A percentile compares a stretch with the other conserved stretches of the same genome.
Conservation (phyloP, 768 basidiomycete genomes). For the Nidularia pulvinata region DNA sequence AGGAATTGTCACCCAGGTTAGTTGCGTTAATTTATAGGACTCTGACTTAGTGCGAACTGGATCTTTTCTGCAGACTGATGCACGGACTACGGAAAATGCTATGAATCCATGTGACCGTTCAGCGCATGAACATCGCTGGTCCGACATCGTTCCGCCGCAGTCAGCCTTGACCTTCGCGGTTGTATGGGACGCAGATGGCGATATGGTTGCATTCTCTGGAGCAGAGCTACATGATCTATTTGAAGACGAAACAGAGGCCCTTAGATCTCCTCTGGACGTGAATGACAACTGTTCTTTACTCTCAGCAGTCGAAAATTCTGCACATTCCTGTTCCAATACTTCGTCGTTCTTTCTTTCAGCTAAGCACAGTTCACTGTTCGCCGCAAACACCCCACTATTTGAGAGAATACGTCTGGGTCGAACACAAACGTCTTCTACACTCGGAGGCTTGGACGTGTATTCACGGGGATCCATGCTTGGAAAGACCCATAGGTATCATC, state of each 20-base stretch:
- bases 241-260: slow-evolving; percentile 3
- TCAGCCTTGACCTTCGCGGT: slow-evolving; percentile 59
- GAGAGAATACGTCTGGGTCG: slow-evolving; percentile 1
- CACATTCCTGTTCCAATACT: not conserved
- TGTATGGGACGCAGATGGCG: slow-evolving; percentile 57
- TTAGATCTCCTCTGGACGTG: slow-evolving; percentile 20
- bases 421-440: slow-evolving; percentile 34
- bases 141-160: slow-evolving; percentile 55
- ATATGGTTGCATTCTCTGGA: slow-evolving; percentile 57
- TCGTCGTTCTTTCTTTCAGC: slow-evolving; percentile 18
- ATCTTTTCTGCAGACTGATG: no score
- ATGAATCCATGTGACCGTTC: no score
- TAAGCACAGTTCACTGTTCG: slow-evolving; percentile 13
- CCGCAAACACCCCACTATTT: slow-evolving; percentile 1
- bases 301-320: slow-evolving; percentile 17
- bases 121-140: slow-evolving; percentile 40
- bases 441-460: slow-evolving; percentile 34
- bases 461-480: slow-evolving; percentile 24
- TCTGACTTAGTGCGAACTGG: no score
- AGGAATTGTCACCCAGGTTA: no score
- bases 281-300: slow-evolving; percentile 18
- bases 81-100: no score
- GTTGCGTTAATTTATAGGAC: no score
- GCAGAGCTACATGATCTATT: slow-evolving; percentile 36
- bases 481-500: slow-evolving; percentile 18